These are phyloP conservation scores for Pythium phragmitis DNA, from an alignment of 352 stramenopile genomes.

Conservation along the genomic window DNA sequence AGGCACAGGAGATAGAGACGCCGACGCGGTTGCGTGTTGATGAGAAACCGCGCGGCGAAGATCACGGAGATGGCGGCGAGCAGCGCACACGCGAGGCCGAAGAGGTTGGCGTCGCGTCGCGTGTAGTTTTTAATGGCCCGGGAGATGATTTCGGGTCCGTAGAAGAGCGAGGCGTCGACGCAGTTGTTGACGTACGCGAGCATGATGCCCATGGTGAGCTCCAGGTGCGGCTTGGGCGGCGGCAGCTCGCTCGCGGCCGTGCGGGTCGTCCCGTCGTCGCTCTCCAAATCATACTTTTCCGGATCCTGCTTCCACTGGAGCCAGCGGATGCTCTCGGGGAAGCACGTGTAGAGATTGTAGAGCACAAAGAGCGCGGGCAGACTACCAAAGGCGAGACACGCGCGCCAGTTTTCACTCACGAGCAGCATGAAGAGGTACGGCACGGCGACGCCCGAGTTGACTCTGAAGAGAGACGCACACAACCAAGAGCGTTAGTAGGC, in stretches of 20 bases:
- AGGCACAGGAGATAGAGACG: slow-evolving; percentile 75
- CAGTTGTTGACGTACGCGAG: slow-evolving; percentile 88
- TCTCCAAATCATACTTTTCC: slow-evolving; percentile 48
- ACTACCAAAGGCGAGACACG: slow-evolving; percentile 68
- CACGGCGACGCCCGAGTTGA: slow-evolving; percentile 72
- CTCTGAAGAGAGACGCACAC: slow-evolving; percentile 31
- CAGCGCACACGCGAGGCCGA: slow-evolving; percentile 67
- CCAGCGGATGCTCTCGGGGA: slow-evolving; percentile 82
- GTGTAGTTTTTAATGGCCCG: slow-evolving; percentile 62
- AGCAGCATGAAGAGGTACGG: slow-evolving; percentile 83
- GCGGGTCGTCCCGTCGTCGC: slow-evolving; percentile 13
- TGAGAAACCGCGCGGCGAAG: slow-evolving; percentile 65
- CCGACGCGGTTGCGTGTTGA: slow-evolving; percentile 61
- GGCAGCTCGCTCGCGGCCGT: slow-evolving; percentile 9
- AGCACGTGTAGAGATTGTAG: slow-evolving; percentile 71
- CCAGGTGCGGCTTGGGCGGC: slow-evolving; percentile 39
- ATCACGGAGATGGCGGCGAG: slow-evolving; percentile 69
- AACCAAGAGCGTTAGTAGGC: neutral
- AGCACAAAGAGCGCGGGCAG: slow-evolving; percentile 75
- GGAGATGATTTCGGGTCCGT: slow-evolving; percentile 80
- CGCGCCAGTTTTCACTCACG: slow-evolving; percentile 73
- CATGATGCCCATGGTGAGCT: slow-evolving; percentile 74
- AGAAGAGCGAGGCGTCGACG: slow-evolving; percentile 86
- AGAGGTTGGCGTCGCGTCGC: slow-evolving; percentile 67
- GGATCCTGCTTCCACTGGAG: slow-evolving; percentile 65